Evolutionary conservation across 2,329 filamentous ascomycete genomes (phyloP).

Genomic region (Trichoderma sp.): DNA sequence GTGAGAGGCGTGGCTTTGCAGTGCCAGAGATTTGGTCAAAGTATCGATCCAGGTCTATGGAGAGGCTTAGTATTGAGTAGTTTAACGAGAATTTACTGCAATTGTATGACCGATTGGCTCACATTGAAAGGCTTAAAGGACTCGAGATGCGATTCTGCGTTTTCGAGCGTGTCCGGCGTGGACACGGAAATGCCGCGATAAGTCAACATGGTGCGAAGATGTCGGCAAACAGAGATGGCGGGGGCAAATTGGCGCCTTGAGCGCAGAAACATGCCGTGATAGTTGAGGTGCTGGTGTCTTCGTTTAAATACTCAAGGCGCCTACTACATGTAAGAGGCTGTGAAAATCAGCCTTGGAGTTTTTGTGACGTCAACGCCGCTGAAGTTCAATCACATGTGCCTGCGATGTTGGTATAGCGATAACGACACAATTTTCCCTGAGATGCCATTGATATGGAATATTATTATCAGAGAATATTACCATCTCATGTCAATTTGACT

Average conservation of each 20-base stretch:
- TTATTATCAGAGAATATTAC: not conserved
- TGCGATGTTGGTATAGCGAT: no score
- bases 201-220: conserved; percentile 24
- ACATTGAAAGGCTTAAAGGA: conserved; percentile 54
- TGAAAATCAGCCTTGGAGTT: not conserved
- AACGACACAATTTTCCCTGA: no score
- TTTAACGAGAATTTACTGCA: no score
- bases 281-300: not conserved
- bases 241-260: not conserved
- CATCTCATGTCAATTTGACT: not conserved
- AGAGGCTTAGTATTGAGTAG: not conserved
- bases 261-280: conserved; percentile 1
- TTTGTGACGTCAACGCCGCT: not conserved
- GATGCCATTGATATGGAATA: no score
- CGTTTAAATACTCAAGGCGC: not conserved
- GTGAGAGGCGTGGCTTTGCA: conserved; percentile 50
- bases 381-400: not conserved
- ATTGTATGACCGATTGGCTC: conserved; percentile 22
- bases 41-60: conserved; percentile 54
- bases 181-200: conserved; percentile 43
- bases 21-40: conserved; percentile 50
- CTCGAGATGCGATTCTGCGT: conserved; percentile 45
- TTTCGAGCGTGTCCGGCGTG: conserved; percentile 43
- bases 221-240: not conserved
- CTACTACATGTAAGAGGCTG: not conserved